A percentile compares a stretch with the other conserved stretches of the same genome.
phyloP scores from a whole-genome alignment of 139 green algal species.

The Chlamydomonas sp. region DNA sequence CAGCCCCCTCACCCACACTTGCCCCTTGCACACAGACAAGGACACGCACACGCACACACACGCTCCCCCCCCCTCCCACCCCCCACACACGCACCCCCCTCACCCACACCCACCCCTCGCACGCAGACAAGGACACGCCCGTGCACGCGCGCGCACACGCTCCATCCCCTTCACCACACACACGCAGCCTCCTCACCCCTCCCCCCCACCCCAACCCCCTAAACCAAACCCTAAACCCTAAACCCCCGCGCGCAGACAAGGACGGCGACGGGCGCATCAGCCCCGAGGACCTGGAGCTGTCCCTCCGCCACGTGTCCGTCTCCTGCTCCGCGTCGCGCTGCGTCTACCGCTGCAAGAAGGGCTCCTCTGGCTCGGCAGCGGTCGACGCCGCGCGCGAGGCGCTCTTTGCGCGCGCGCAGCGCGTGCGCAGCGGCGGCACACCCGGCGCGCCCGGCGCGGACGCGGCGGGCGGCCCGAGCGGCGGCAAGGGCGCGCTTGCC shows the following conservation, averaged over 20 bases:
- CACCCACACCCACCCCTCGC: neutral
- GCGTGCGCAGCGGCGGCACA: neutral
- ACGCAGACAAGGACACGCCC: neutral
- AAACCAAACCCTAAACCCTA: neutral
- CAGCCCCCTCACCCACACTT: too few relatives aligned
- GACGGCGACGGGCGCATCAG: conserved; percentile 50
- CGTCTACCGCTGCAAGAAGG: conserved; percentile 29
- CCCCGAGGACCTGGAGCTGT: conserved; percentile 37
- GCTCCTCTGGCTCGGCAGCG: too few relatives aligned
- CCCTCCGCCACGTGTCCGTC: conserved; percentile 38
- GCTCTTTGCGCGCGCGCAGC: neutral
- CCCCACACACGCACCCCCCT: too few relatives aligned
- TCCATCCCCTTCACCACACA: neutral
- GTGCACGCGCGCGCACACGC: neutral
- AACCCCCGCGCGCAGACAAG: neutral
- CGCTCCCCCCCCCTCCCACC: too few relatives aligned
- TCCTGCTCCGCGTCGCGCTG: too few relatives aligned
- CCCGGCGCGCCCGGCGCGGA: neutral
- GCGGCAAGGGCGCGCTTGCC: too few relatives aligned
- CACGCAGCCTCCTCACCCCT: neutral
- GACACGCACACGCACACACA: too few relatives aligned
- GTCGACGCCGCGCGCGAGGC: too few relatives aligned
- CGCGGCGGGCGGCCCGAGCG: too few relatives aligned
- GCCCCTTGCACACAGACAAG: too few relatives aligned
- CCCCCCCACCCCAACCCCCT: neutral